Evolutionary conservation across 31 red algal genomes (phyloP), one percentile per base, ranked within the genome.

Genomic region (Odonthalia washingtoniensis): DNA sequence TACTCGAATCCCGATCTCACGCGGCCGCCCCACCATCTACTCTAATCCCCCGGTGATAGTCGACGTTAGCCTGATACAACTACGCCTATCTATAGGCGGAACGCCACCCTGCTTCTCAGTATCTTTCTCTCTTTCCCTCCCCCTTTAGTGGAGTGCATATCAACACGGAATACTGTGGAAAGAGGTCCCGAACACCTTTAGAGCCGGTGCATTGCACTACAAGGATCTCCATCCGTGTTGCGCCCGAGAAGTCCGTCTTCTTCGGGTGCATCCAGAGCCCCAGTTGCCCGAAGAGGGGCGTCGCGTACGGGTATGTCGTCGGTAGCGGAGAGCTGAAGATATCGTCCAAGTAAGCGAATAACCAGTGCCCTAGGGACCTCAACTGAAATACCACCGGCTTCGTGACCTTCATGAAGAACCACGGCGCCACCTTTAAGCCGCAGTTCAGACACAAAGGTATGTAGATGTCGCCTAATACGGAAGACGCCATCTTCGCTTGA

Each of bases 191-290:
- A n/a, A n/a, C n/a, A n/a, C n/a, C n/a, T n/a, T n/a, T n/a, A n/a
- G n/a, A n/a, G n/a, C n/a, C n/a, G n/a, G n/a, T n/a, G n/a, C n/a
- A n/a, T n/a, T n/a, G n/a, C n/a, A n/a, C n/a, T n/a, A n/a, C n/a
- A n/a, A n/a, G n/a, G 21, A 78, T 64, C 33, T 81, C 78, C 78
- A 81, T 45, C 16, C 53, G 16, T 30, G 6, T 81, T 6, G 12
- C 67, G 27, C 78, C 78, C 12, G 78, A 81, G 78, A 81, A 81
- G 60, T 81, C 78, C 5, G 28, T 35, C 26, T 81, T 81, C 17
- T 26, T 17, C 53, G 57, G 52, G 78, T 81, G 78, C 53, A 81
- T 45, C 33, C 27, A 57, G n/a, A 81, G 6, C 5, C 78, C 78
- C 9, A 81, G 78, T 21, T 57, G 21, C 46, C 27, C 28, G 17